Evolutionary conservation across 2,329 filamentous ascomycete genomes (phyloP), one percentile per base, ranked within the genome.

Genomic region (Hawksworthiomyces lignivorus): DNA sequence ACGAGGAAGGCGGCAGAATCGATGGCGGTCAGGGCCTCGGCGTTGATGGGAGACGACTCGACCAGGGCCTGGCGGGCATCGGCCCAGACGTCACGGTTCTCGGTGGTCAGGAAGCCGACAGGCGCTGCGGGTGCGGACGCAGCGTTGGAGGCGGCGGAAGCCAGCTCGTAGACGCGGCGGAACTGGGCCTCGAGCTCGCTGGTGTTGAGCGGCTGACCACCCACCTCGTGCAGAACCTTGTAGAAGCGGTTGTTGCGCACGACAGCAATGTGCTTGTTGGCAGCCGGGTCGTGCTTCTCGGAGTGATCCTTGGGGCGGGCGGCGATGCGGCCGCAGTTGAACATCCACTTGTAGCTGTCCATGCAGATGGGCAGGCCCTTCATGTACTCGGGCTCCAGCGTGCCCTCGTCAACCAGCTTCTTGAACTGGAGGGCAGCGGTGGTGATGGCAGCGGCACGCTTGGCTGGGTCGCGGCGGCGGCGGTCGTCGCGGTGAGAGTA

Each of bases 311-410:
- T 75, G 11, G 87, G 84, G 56, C 82, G 83, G 41, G 84, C 84
- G 22, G 90, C 83, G 30, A 97, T 81, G 53, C 92, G 83, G 63
- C 79, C 85, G 64, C 78, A 80, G 67, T 98, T 97, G 77, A 98
- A 98, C 92, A 98, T 98, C 77, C 82, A 97, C 69, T 95, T 73
- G 72, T 96, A 97, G 60, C 87, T 92, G 72, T 88, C 88, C 92
- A 98, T 98, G 64, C 89, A 92, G 59, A 97, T 90, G 46, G 92
- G 92, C 46, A 94, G 75, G 67, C 88, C 89, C 72, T 94, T 94
- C 88, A 98, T 95, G 69, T 96, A 97, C 67, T 98, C 92, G 19
- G 92, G 92, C 70, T 98, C 92, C 39, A 98, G 72, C 7, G 79
- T 81, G 51, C 82, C 81, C 32, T 64, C 62, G 59, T 96, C 90